Evolutionary conservation across 768 basidiomycete genomes (phyloP).

Genomic region (Boletellus emodensis): DNA sequence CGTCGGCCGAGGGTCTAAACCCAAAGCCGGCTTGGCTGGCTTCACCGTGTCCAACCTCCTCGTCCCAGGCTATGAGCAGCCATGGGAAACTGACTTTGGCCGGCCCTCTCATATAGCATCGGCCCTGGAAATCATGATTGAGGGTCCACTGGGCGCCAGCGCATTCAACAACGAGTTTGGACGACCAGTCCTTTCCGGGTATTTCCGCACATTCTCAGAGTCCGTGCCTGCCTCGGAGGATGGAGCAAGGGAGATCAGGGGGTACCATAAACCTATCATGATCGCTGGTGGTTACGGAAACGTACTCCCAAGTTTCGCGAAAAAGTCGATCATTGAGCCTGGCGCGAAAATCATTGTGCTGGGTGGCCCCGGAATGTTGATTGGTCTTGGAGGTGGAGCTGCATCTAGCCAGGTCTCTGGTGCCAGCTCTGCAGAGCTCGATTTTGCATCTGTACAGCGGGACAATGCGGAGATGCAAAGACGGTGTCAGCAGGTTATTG

Average conservation of each 20-base stretch:
- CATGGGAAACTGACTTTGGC: slow-evolving; percentile 96
- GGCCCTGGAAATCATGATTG: slow-evolving; percentile 94
- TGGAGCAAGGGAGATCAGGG: slow-evolving; percentile 63
- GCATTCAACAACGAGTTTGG: slow-evolving; percentile 99
- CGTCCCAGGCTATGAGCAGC: slow-evolving; percentile 87
- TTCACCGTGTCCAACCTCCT: slow-evolving; percentile 93
- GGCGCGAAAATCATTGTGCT: slow-evolving; percentile 89
- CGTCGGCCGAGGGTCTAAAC: slow-evolving; percentile 90
- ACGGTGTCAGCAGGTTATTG: slow-evolving; percentile 95
- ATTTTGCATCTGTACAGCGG: slow-evolving; percentile 96
- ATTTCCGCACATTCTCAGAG: slow-evolving; percentile 93
- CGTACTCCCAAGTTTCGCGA: slow-evolving; percentile 79
- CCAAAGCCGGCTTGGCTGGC: slow-evolving; percentile 91
- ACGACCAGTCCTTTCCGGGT: slow-evolving; percentile 85
- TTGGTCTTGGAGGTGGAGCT: slow-evolving; percentile 95
- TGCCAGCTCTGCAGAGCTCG: slow-evolving; percentile 84
- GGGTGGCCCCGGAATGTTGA: slow-evolving; percentile 94
- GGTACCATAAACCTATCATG: slow-evolving; percentile 99
- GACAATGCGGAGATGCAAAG: slow-evolving; percentile 99
- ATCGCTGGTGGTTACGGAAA: slow-evolving; percentile 96
- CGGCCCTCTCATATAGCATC: slow-evolving; percentile 88
- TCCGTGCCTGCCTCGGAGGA: slow-evolving; percentile 54
- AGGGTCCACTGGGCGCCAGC: slow-evolving; percentile 90
- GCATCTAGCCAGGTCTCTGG: slow-evolving; percentile 93
- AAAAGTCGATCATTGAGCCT: slow-evolving; percentile 69